These are phyloP conservation scores for Tetrapisispora iriomotensis DNA, from an alignment of 805 yeast genomes.

Conservation along the genomic window DNA sequence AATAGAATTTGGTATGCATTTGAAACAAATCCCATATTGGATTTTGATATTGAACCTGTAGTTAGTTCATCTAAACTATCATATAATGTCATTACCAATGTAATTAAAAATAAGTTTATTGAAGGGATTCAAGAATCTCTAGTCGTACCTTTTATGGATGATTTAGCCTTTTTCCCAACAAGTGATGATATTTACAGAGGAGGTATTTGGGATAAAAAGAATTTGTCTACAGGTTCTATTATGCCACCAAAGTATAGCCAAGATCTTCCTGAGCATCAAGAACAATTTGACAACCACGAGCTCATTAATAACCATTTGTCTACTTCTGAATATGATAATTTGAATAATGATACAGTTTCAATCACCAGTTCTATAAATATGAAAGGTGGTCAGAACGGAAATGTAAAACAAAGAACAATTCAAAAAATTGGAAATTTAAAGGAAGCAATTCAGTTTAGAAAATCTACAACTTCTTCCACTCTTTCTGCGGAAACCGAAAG, in stretches of 20 bases:
- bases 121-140: slow-evolving; percentile 72
- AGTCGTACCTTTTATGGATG: slow-evolving; percentile 87
- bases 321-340: too few relatives aligned
- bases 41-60: slow-evolving; percentile 77
- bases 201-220: slow-evolving; percentile 68
- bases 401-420: slow-evolving; percentile 12
- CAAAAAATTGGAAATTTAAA: slow-evolving; percentile 14
- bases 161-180: slow-evolving; percentile 61
- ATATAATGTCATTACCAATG: slow-evolving; percentile 68
- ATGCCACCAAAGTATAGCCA: too few relatives aligned
- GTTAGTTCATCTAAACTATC: slow-evolving; percentile 76
- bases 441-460: slow-evolving; percentile 15
- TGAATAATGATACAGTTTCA: not conserved
- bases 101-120: slow-evolving; percentile 65
- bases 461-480: slow-evolving; percentile 1
- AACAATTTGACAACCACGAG: slow-evolving; percentile 20
- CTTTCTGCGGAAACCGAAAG: not conserved
- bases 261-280: too few relatives aligned
- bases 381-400: slow-evolving; percentile 1
- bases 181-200: slow-evolving; percentile 70
- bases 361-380: slow-evolving; percentile 1
- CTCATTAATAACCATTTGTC: slow-evolving; percentile 12
- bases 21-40: slow-evolving; percentile 65
- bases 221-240: not conserved
- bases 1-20: slow-evolving; percentile 87